Conservation (phyloP, 2,329 filamentous ascomycete genomes). For the Phialophora macrospora region DNA sequence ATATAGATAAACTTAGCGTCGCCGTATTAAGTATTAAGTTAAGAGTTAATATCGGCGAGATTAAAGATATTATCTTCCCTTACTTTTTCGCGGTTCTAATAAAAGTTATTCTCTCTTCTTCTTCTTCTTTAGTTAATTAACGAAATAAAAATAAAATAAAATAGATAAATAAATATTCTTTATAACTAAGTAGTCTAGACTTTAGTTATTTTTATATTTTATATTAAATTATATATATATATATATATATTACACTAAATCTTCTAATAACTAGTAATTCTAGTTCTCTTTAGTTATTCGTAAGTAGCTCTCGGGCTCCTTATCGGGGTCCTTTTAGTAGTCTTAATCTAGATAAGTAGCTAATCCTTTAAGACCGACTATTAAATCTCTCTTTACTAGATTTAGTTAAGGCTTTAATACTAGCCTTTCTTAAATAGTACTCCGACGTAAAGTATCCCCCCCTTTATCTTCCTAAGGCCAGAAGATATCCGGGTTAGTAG, state of each 20-base stretch:
- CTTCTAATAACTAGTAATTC: too few species aligned
- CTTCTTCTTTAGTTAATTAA: conserved; percentile 1
- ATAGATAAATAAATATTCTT: background rate
- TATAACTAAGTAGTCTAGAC: background rate
- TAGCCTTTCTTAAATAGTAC: background rate
- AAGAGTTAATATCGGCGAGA: background rate
- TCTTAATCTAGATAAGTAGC: too few species aligned
- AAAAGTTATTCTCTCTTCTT: background rate
- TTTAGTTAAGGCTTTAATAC: background rate
- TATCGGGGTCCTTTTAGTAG: too few species aligned
- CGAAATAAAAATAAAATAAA: background rate
- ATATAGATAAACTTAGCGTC: too few species aligned
- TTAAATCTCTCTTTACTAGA: too few species aligned
- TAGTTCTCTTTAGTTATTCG: too few species aligned
- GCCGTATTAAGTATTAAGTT: background rate
- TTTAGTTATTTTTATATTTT: background rate
- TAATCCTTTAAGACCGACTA: too few species aligned
- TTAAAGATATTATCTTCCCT: too few species aligned
- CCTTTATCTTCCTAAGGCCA: background rate
- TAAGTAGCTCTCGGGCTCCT: too few species aligned
- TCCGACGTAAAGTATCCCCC: background rate
- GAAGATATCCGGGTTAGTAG: background rate
- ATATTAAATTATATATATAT: background rate
- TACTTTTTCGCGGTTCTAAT: background rate
- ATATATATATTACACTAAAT: background rate